A percentile compares a stretch with the other conserved stretches of the same genome.
Conservation (phyloP, 2,329 filamentous ascomycete species). For the Colletotrichum sp. region DNA sequence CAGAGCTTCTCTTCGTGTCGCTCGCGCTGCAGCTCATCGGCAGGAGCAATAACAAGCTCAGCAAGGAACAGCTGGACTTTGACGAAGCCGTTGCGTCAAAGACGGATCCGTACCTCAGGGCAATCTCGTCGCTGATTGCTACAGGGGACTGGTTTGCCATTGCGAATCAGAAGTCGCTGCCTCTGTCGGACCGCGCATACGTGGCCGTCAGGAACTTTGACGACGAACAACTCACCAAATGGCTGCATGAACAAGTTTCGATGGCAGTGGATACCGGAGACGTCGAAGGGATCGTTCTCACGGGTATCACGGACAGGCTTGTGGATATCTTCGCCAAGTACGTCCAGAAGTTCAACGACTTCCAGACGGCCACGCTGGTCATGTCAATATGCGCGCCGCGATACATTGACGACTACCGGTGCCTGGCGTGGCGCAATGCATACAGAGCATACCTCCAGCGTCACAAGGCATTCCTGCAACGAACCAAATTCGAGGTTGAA, state of each 20-base stretch:
- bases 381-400: slow-evolving; percentile 76
- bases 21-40: slow-evolving; percentile 69
- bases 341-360: slow-evolving; percentile 76
- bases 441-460: slow-evolving; percentile 76
- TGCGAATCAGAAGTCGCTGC: slow-evolving; percentile 74
- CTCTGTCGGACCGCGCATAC: slow-evolving; percentile 75
- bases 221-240: slow-evolving; percentile 67
- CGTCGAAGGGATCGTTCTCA: slow-evolving; percentile 78
- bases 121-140: slow-evolving; percentile 78
- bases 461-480: slow-evolving; percentile 76
- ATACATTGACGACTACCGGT: slow-evolving; percentile 80
- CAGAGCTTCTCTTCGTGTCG: slow-evolving; percentile 72
- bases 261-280: slow-evolving; percentile 70
- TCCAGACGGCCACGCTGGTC: slow-evolving; percentile 80
- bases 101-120: slow-evolving; percentile 79
- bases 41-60: slow-evolving; percentile 48
- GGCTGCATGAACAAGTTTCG: slow-evolving; percentile 70
- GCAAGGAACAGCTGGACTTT: slow-evolving; percentile 60
- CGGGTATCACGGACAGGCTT: slow-evolving; percentile 74
- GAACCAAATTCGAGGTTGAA: slow-evolving; percentile 79
- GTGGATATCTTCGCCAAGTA: slow-evolving; percentile 80
- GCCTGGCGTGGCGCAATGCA: slow-evolving; percentile 73
- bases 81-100: slow-evolving; percentile 65
- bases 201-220: slow-evolving; percentile 73
- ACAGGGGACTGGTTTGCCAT: slow-evolving; percentile 79